Base-by-base conservation (phyloP, 768 basidiomycete genomes). In the Hysterangium stoloniferum region DNA sequence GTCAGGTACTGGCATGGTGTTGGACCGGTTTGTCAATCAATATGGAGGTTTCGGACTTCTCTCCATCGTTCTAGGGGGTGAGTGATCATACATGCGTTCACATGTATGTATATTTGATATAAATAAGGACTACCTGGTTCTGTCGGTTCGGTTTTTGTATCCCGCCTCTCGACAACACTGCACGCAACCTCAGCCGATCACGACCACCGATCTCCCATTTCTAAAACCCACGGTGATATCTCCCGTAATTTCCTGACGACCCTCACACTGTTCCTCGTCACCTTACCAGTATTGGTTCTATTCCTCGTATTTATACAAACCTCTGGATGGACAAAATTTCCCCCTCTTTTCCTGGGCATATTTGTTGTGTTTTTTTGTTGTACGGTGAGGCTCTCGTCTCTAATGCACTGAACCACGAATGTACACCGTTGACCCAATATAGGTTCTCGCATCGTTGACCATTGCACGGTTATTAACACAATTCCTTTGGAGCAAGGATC, bases 1-100 rank as follows among this genome's bases (percentile, higher is more conserved):
- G 58, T 86, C 82, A 52, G 89, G 79, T 0, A 87, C 95, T 0
- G 96, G 96, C 0, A 83, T 97, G 55, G 85, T 97, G 0, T 78
- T 99, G 8, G 92, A 97, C 59, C 75, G 77, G 41, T 96, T 94
- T 56, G 93, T 95, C 5, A 83, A 81, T 56, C 73, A 79, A 31
- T 98, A 91, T 57, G 78, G 84, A 51, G 94, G 90, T 2, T 98
- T 88, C 61, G 91, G 87, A 0, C 66, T 97, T 0, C 72, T 99
- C 12, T 85, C 88, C 1, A 78, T 94, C 11, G 88, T 91, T 2
- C 86, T 96, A 54, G 88, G 87, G 28, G 91, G 92, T 82, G 59
- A 42, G 77, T 65, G 4, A 15, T 20, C 13, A 11, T 25, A 52
- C 28, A 32, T 9, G 24, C 50, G 44, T 25, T 52, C 20, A 25